Conservation (phyloP, 1,284 basidiomycete genomes). For the Pseudozyma thailandica region DNA sequence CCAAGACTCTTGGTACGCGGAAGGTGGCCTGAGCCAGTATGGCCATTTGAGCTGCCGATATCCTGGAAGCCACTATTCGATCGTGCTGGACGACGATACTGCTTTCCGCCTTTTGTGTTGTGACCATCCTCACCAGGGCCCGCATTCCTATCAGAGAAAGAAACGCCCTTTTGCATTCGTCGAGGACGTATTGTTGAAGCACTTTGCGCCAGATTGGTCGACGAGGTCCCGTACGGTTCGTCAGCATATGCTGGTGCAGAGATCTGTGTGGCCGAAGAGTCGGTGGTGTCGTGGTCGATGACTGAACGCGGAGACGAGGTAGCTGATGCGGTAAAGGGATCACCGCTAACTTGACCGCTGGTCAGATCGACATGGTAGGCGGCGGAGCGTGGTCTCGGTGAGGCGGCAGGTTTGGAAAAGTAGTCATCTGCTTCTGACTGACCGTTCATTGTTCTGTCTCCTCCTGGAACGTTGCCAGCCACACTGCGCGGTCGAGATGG, state of each 20-base stretch:
- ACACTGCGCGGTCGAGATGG: constrained; percentile 37
- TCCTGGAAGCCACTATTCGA: constrained; percentile 46
- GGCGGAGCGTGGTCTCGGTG: constrained; percentile 14
- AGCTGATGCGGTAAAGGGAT: constrained; percentile 22
- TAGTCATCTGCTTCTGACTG: constrained; percentile 33
- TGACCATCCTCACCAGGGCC: constrained; percentile 49
- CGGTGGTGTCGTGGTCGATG: constrained; percentile 2
- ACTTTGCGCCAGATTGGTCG: constrained; percentile 9
- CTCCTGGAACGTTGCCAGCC: constrained; percentile 4
- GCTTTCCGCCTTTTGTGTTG: constrained; percentile 13
- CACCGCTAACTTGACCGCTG: constrained; percentile 35
- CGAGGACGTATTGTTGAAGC: constrained; percentile 32
- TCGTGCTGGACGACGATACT: constrained; percentile 29
- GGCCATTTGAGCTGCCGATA: background rate
- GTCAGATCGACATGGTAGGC: constrained; percentile 43
- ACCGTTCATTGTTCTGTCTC: background rate
- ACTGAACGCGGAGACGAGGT: constrained; percentile 26
- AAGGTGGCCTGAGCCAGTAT: constrained; percentile 14
- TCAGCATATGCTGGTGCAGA: constrained; percentile 13
- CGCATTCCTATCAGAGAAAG: constrained; percentile 37
- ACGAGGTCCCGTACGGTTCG: constrained; percentile 14
- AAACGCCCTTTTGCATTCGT: constrained; percentile 41
- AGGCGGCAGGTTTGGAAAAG: constrained; percentile 15
- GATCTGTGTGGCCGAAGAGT: background rate
- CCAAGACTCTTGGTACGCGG: constrained; percentile 49